Base-by-base conservation (phyloP, 169 alveolate species). In the Plasmodium falciparum region DNA sequence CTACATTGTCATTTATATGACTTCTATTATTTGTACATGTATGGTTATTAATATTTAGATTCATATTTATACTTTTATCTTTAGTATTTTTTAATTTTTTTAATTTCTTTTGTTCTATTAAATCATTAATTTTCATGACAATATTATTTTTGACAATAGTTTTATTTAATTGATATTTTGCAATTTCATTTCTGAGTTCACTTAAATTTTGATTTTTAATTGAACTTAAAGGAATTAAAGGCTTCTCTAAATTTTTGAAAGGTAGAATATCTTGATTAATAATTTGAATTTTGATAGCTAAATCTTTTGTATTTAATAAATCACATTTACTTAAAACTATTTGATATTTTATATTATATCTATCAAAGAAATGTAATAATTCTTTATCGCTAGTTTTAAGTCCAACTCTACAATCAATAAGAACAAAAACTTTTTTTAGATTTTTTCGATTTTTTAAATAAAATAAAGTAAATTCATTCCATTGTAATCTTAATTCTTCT, bases 291-390 rank as follows among this genome's bases (percentile, higher is more conserved):
- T 80, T 75, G 50, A 72, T 54, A 15, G 92, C 78, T 17, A 90
- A 54, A 65, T 73, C 88, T 26, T 73, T 67, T 43, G 94, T 75
- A 66, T 78, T 83, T 54, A 90, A 26, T 72, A 90, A 65, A 67
- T 94, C 97, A 59, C 95, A 94, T 88, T 94, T 94, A 29, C 95
- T 92, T 49, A 94, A 69, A n/a, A 94, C 93, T 17, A 92, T 67
- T 72, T 93, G 95, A 92, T 94, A 94, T 61, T 74, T 83, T 22
- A 94, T 61, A 62, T 90, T 89, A 80, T 94, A 78, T 50, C 93
- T 83, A 67, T 93, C 95, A 66, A 93, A 91, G 74, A 93, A 94
- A 50, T 85, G 88, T 15, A 94, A 78, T 69, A 94, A 88, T 72
- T 94, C 96, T 11, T 76, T 67, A 49, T 94, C 97, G 50, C 95